A percentile compares a stretch with the other conserved stretches of the same genome.
These are phyloP conservation scores for Stentor roeselii DNA, from an alignment of 73 alveolate species.

Conservation along the genomic window DNA sequence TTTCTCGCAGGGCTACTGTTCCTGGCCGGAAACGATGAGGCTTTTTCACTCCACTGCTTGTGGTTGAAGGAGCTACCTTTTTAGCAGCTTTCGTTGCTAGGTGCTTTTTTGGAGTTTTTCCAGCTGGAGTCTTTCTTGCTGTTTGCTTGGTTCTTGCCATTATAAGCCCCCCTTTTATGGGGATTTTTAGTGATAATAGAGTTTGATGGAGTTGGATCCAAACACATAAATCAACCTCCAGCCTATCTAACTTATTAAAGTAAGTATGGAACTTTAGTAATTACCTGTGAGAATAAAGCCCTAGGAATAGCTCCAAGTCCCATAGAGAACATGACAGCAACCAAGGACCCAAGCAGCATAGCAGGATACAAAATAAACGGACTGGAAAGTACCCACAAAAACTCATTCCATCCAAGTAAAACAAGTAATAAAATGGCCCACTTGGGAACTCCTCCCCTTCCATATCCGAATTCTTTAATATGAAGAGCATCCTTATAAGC, in stretches of 20 bases:
- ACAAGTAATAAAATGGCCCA: background rate
- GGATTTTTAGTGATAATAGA: background rate
- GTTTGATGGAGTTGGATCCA: background rate
- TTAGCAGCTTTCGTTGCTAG: slow-evolving; percentile 57
- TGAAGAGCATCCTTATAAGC: slow-evolving; percentile 18
- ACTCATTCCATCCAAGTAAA: slow-evolving; percentile 18
- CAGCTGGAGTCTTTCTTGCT: slow-evolving; percentile 73
- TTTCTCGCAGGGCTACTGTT: slow-evolving; percentile 87
- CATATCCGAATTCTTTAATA: slow-evolving; percentile 21
- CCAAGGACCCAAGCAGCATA: background rate
- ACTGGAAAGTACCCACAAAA: slow-evolving; percentile 1
- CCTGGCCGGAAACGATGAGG: slow-evolving; percentile 91
- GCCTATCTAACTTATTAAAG: background rate
- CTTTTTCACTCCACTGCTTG: slow-evolving; percentile 63
- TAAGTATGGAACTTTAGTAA: slow-evolving; percentile 16
- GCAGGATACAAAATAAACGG: slow-evolving; percentile 4
- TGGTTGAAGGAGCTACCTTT: slow-evolving; percentile 38
- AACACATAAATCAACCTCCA: background rate
- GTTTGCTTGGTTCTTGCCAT: slow-evolving; percentile 91
- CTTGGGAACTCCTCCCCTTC: background rate
- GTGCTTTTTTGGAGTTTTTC: slow-evolving; percentile 78
- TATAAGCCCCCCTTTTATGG: background rate
- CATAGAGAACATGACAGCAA: slow-evolving; percentile 21
- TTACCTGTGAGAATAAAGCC: background rate
- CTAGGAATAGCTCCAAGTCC: slow-evolving; percentile 15